Evolutionary conservation across 768 basidiomycete species (phyloP).

Genomic region (Clathrus columnatus): DNA sequence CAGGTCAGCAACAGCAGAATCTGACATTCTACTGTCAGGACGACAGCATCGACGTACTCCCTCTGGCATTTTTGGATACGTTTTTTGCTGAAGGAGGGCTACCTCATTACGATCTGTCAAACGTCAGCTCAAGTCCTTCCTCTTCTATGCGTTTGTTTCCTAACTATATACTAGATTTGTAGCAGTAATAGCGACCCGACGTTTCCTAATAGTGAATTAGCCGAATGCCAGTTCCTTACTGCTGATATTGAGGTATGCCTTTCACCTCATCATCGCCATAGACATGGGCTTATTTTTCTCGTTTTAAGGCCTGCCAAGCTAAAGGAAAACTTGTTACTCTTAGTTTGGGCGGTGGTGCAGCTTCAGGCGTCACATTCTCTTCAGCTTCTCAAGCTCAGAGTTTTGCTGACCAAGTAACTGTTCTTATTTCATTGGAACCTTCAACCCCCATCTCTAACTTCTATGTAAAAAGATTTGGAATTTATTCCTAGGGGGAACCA

Average conservation of each 20-base stretch:
- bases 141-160: neutral
- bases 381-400: conserved; percentile 9
- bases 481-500: conserved; percentile 14
- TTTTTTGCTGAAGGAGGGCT: conserved; percentile 12
- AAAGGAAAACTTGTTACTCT: conserved; percentile 14
- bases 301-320: conserved; percentile 11
- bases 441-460: neutral
- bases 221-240: conserved; percentile 53
- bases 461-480: conserved; percentile 11
- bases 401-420: conserved; percentile 11
- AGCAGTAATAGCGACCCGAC: conserved; percentile 44
- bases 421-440: neutral
- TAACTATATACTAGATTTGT: conserved; percentile 30
- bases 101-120: neutral
- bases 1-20: conserved; percentile 10
- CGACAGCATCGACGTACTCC: conserved; percentile 11
- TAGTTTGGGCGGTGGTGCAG: conserved; percentile 13
- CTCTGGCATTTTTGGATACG: conserved; percentile 11
- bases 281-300: neutral
- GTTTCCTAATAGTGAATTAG: conserved; percentile 53
- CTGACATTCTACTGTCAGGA: conserved; percentile 12
- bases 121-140: neutral
- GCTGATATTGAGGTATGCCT: conserved; percentile 40
- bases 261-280: neutral
- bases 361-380: conserved; percentile 9